Conservation (phyloP, 306 rosid species). For the Ochetophila trinervis region DNA sequence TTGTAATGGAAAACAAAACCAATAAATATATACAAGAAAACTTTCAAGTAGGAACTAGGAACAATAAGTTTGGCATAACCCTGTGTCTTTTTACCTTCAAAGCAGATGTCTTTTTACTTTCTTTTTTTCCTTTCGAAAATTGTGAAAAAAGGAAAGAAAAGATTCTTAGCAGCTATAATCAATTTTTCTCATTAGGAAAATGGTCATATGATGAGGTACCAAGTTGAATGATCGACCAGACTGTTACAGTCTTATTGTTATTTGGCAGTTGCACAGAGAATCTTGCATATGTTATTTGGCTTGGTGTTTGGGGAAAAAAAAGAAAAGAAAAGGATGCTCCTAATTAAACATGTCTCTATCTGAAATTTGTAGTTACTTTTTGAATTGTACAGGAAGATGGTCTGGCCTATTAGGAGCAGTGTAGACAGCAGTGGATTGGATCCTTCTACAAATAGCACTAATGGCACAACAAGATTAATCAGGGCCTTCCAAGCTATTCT, state of each 20-base stretch:
- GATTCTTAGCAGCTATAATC: no score
- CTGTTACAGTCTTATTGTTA: neutral
- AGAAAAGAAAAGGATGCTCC: neutral
- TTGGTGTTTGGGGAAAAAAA: neutral
- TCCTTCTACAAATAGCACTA: constrained; percentile 52
- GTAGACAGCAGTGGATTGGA: constrained; percentile 47
- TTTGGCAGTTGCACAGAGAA: neutral
- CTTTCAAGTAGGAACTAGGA: neutral
- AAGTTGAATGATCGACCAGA: neutral
- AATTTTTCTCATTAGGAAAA: no score
- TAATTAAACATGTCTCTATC: neutral
- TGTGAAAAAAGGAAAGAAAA: no score
- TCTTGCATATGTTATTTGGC: neutral
- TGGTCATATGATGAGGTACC: neutral
- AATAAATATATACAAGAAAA: neutral
- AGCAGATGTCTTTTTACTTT: no score
- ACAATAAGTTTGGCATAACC: neutral
- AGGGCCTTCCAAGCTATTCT: constrained; percentile 62
- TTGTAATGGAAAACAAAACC: neutral
- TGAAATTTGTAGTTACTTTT: constrained; percentile 1
- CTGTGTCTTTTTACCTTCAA: no score
- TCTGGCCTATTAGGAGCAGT: constrained; percentile 60
- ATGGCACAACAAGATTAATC: constrained; percentile 68
- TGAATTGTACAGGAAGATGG: constrained; percentile 52
- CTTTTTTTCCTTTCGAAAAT: no score